Base-by-base conservation (phyloP, 305 asterid genomes). In the Fraxinus velutina region DNA sequence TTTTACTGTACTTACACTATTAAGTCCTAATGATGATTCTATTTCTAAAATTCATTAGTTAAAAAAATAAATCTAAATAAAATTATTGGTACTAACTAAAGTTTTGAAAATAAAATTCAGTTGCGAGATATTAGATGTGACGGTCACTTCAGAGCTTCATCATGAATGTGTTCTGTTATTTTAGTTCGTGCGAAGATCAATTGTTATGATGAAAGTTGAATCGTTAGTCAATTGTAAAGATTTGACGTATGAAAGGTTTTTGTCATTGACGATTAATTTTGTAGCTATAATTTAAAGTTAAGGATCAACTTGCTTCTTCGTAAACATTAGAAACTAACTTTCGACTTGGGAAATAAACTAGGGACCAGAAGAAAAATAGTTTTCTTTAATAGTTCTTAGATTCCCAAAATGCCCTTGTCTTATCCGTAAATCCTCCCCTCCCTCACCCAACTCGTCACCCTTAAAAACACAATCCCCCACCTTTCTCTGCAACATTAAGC, bases 391-490 rank as follows among this genome's bases (percentile, higher is more conserved):
- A 9, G 13, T 8, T 12, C 7, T 27, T 39, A 12, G 32, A 27
- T 91, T 68, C 90, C 97, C 0, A 34, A 79, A 79, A 34, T 88
- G 84, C 90, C 97, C 97, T 81, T 37, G 9, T 77, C 90, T 91
- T 88, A 90, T 90, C 96, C 90, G 82, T 39, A 81, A 76, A 78
- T 75, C 81, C 77, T 52, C 47, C 62, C 8, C 0, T 15, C 22
- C 17, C 19, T 19, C 79, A 33, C 57, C 24, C 37, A 73, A 10
- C 80, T 75, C 76, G 34, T 79, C 78, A 21, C 36, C 75, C 71
- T 81, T 73, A 83, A 81, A 88, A 57, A 39, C 57, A 29, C 82
- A 5, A 75, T 1, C 73, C 73, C 64, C 75, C 5, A 5, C 22
- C 75, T 15, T 36, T 21, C 21, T 17, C 73, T 74, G 2, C 82